Conservation (phyloP, 495 filamentous ascomycete species). For the Bacidia rubella region DNA sequence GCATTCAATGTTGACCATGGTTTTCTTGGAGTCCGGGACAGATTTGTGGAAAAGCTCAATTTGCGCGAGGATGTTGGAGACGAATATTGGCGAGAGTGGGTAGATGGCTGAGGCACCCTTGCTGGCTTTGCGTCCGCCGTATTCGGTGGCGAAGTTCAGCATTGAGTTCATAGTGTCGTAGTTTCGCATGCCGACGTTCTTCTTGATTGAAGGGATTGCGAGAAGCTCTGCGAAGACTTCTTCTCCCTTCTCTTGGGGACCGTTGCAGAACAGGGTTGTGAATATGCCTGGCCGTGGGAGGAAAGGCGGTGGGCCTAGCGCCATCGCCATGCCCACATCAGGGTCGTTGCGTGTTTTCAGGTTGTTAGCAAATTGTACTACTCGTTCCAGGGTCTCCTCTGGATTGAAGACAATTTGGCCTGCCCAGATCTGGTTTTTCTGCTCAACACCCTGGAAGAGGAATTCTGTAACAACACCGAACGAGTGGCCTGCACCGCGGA, state of each 20-base stretch:
- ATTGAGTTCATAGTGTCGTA: slow-evolving; percentile 32
- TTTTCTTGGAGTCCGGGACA: slow-evolving; percentile 7
- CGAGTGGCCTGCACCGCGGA: slow-evolving; percentile 38
- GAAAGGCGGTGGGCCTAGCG: slow-evolving; percentile 14
- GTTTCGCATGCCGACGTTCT: slow-evolving; percentile 29
- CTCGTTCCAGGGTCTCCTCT: background rate
- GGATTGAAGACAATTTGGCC: slow-evolving; percentile 32
- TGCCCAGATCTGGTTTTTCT: slow-evolving; percentile 31
- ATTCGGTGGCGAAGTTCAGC: slow-evolving; percentile 12
- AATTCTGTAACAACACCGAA: slow-evolving; percentile 39
- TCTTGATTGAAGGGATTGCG: slow-evolving; percentile 23
- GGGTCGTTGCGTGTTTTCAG: slow-evolving; percentile 20
- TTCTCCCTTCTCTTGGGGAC: slow-evolving; percentile 29
- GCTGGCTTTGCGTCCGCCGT: slow-evolving; percentile 14
- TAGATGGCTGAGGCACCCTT: slow-evolving; percentile 31
- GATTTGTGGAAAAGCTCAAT: slow-evolving; percentile 9
- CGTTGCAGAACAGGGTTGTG: slow-evolving; percentile 38
- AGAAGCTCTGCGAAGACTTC: slow-evolving; percentile 28
- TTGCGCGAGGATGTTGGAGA: slow-evolving; percentile 27
- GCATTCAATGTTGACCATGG: slow-evolving; percentile 19
- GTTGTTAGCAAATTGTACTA: background rate
- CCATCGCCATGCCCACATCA: slow-evolving; percentile 31
- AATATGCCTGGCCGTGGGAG: slow-evolving; percentile 27
- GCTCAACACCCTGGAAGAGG: slow-evolving; percentile 32
- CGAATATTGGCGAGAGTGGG: slow-evolving; percentile 23